These are phyloP conservation scores for Wickerhamomyces canadensis DNA, from an alignment of 805 yeast genomes.

Conservation along the genomic window DNA sequence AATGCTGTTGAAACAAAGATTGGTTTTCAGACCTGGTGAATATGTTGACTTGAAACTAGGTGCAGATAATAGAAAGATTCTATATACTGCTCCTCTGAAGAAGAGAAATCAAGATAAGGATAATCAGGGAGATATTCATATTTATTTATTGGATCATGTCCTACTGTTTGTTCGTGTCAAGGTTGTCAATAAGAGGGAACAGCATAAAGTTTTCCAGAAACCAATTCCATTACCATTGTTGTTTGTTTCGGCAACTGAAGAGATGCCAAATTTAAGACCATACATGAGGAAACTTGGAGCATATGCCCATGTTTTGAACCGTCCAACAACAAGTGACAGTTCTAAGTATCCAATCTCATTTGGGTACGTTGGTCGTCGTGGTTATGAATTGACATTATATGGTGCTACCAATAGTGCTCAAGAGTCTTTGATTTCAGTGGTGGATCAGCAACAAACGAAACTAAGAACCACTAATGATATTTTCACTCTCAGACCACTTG, in stretches of 20 bases:
- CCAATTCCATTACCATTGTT: constrained; percentile 79
- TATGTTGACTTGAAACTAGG: constrained; percentile 79
- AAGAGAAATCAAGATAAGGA: constrained; percentile 72
- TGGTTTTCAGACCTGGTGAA: constrained; percentile 78
- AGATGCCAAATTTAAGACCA: constrained; percentile 56
- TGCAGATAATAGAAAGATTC: constrained; percentile 73
- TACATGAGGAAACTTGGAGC: constrained; percentile 31
- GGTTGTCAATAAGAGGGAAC: constrained; percentile 83
- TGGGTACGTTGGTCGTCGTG: constrained; percentile 44
- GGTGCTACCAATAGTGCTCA: constrained; percentile 51
- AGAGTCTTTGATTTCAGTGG: constrained; percentile 72
- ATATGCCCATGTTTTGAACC: constrained; percentile 21
- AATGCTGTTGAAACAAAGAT: constrained; percentile 77
- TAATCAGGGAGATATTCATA: constrained; percentile 73
- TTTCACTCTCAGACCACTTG: constrained; percentile 70
- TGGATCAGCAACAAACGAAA: constrained; percentile 72
- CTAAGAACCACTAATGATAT: constrained; percentile 71
- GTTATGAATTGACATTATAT: constrained; percentile 37
- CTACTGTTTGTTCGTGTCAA: constrained; percentile 80
- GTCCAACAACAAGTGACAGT: constrained; percentile 20
- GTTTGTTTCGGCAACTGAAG: constrained; percentile 73
- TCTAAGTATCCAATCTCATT: constrained; percentile 40
- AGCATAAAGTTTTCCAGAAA: constrained; percentile 82
- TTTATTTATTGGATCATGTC: constrained; percentile 85
- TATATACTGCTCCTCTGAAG: constrained; percentile 72